Conservation (phyloP, 1,139 yeast species). For the Pneumocystis canis region DNA sequence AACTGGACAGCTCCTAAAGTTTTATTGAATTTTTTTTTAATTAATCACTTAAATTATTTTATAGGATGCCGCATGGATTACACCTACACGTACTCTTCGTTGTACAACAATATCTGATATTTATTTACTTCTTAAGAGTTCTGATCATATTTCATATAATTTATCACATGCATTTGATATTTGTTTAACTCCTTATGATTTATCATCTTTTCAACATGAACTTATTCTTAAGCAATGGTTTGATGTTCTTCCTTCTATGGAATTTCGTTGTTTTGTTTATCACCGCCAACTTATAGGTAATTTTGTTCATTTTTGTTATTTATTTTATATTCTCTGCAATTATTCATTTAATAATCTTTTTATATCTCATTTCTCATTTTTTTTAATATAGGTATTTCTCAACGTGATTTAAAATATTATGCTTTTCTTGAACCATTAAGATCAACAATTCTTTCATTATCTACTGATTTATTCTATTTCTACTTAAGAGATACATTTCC, state of each 20-base stretch:
- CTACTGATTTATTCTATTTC: slow-evolving; percentile 42
- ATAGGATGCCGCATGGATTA: slow-evolving; percentile 76
- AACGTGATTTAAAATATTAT: slow-evolving; percentile 73
- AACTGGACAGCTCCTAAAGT: slow-evolving; percentile 89
- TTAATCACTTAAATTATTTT: background rate
- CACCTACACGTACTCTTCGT: slow-evolving; percentile 58
- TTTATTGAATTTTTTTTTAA: background rate
- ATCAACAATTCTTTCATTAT: slow-evolving; percentile 33
- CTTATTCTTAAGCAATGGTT: slow-evolving; percentile 72
- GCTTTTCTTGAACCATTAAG: slow-evolving; percentile 42
- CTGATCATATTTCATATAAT: slow-evolving; percentile 79
- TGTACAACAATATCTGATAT: slow-evolving; percentile 61
- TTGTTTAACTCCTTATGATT: slow-evolving; percentile 17
- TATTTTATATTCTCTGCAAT: too few relatives aligned
- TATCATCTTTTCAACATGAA: slow-evolving; percentile 32
- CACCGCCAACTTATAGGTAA: slow-evolving; percentile 49
- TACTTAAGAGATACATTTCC: slow-evolving; percentile 38
- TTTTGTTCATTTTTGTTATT: too few relatives aligned
- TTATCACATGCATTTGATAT: slow-evolving; percentile 52
- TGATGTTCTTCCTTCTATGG: slow-evolving; percentile 71
- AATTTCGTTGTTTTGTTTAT: slow-evolving; percentile 70
- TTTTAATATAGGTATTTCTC: slow-evolving; percentile 34
- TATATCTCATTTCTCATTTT: background rate
- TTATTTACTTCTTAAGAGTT: slow-evolving; percentile 65
- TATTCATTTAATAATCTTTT: too few relatives aligned